phyloP scores from a whole-genome alignment of 306 rosid species.

The Sicyos edulis region DNA sequence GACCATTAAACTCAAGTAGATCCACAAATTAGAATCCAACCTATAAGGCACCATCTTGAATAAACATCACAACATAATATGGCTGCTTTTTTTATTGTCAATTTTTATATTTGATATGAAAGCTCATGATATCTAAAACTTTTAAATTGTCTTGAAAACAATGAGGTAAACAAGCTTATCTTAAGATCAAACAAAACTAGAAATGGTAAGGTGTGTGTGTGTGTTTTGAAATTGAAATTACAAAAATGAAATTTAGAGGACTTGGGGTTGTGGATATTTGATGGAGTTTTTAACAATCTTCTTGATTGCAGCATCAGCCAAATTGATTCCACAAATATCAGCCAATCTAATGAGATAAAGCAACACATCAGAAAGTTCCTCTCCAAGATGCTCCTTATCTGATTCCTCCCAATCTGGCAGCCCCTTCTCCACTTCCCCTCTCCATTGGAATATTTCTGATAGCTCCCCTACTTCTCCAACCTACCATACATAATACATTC shows the following conservation, averaged over 20 bases:
- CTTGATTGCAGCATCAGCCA: constrained; percentile 38
- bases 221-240: neutral
- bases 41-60: no score
- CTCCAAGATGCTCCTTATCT: constrained; percentile 48
- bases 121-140: no score
- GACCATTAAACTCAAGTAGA: no score
- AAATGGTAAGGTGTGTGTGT: neutral
- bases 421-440: constrained; percentile 52
- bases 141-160: no score
- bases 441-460: constrained; percentile 31
- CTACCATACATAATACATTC: constrained; percentile 12
- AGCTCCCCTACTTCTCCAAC: constrained; percentile 52
- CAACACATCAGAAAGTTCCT: neutral
- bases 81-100: no score
- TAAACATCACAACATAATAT: no score
- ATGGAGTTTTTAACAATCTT: constrained; percentile 39
- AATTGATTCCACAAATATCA: constrained; percentile 46
- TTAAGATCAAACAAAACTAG: no score
- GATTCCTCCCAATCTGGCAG: constrained; percentile 47
- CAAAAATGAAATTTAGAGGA: constrained; percentile 6
- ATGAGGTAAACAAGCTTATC: no score
- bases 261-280: constrained; percentile 37
- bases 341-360: constrained; percentile 40
- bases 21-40: no score
- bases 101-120: no score